Evolutionary conservation across 495 filamentous ascomycete species (phyloP).

Genomic region (Trichocladium antarcticum): DNA sequence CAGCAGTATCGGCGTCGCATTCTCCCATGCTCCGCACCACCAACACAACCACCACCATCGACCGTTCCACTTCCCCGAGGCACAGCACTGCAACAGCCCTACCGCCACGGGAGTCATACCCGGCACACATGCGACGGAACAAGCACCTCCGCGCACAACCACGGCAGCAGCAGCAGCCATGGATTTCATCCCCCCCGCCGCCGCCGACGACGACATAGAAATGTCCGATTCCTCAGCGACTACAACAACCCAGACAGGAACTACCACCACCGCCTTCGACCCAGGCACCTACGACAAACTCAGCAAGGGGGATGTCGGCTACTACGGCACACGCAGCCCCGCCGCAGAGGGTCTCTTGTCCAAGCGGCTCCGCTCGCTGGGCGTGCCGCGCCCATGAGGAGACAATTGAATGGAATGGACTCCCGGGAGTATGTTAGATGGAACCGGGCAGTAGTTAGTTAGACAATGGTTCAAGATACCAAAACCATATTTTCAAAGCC

Average conservation of each 20-base stretch:
- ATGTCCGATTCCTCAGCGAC: not conserved
- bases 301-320: conserved; percentile 54
- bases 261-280: too few species aligned
- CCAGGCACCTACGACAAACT: conserved; percentile 10
- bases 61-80: conserved; percentile 18
- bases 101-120: too few species aligned
- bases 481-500: not conserved
- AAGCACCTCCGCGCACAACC: too few species aligned
- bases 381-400: conserved; percentile 14
- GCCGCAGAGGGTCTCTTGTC: conserved; percentile 35
- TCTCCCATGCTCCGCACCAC: not conserved
- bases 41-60: conserved; percentile 8
- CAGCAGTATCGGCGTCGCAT: conserved; percentile 45
- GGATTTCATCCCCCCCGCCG: not conserved
- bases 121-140: too few species aligned
- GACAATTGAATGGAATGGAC: not conserved
- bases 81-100: conserved; percentile 17
- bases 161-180: too few species aligned
- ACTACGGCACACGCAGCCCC: conserved; percentile 38
- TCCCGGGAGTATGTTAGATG: too few species aligned
- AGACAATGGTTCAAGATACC: not conserved
- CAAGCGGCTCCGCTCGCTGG: conserved; percentile 34
- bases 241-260: too few species aligned
- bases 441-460: too few species aligned
- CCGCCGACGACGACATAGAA: not conserved